Evolutionary conservation across 1,284 basidiomycete species (phyloP).

Genomic region (Gastroboletus turbinatus): DNA sequence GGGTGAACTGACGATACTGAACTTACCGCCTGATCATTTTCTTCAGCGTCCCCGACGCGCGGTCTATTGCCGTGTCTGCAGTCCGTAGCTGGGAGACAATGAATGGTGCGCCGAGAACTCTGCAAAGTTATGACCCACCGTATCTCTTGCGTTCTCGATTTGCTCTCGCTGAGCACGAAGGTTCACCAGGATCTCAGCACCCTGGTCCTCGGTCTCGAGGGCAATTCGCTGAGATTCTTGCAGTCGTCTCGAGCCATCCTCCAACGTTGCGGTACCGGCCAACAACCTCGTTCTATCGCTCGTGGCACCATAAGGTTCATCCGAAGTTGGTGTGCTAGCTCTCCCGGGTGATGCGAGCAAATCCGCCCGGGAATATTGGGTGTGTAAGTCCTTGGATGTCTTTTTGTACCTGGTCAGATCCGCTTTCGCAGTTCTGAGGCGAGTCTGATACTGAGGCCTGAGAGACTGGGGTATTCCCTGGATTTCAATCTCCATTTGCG

Average conservation of each 20-base stretch:
- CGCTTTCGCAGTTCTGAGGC: constrained; percentile 71
- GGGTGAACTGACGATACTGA: neutral
- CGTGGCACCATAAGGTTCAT: constrained; percentile 73
- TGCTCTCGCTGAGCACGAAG: constrained; percentile 90
- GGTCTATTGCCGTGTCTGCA: constrained; percentile 72
- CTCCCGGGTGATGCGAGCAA: constrained; percentile 52
- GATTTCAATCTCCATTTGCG: constrained; percentile 99
- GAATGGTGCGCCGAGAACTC: constrained; percentile 5
- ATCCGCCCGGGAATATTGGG: constrained; percentile 58
- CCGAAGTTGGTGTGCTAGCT: constrained; percentile 54
- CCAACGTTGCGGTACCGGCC: constrained; percentile 69
- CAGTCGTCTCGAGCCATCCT: constrained; percentile 79
- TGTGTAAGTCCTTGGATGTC: constrained; percentile 63
- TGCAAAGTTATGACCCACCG: constrained; percentile 48
- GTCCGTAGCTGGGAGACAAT: constrained; percentile 51
- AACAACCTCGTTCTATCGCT: constrained; percentile 79
- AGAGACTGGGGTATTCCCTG: constrained; percentile 91
- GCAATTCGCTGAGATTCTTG: constrained; percentile 92
- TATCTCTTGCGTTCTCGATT: constrained; percentile 92
- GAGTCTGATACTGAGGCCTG: constrained; percentile 69
- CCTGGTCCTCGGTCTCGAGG: constrained; percentile 94
- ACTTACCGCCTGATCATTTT: constrained; percentile 75
- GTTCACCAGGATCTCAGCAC: constrained; percentile 88
- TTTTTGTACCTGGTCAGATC: constrained; percentile 80
- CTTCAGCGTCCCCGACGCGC: constrained; percentile 71